Conservation (phyloP, 164 flowering plant species). For the Chimonanthus salicifolius region DNA sequence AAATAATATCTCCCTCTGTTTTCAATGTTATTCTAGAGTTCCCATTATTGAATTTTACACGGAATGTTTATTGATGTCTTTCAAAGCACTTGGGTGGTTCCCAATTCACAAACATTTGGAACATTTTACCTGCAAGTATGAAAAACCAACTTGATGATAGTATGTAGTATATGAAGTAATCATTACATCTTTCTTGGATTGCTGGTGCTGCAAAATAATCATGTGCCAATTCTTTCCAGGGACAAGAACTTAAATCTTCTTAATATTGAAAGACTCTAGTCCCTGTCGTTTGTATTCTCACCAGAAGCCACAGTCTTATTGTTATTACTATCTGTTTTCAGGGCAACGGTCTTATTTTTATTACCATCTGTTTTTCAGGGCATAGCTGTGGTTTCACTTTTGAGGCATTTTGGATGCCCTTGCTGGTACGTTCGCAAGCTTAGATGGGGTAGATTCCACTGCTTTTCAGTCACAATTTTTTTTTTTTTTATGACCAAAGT, state of each 20-base stretch:
- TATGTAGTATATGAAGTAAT: too few species aligned
- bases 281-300: background rate
- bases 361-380: constrained; percentile 41
- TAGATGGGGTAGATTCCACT: background rate
- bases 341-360: background rate
- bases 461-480: background rate
- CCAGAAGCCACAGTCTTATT: background rate
- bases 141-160: background rate
- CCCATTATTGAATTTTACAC: too few species aligned
- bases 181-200: background rate
- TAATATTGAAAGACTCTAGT: background rate
- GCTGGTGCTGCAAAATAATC: background rate
- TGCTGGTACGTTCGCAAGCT: constrained; percentile 53
- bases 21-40: too few species aligned
- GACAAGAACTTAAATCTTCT: background rate
- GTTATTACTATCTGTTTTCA: background rate
- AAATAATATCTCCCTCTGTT: too few species aligned
- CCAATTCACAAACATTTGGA: background rate
- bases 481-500: background rate
- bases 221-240: background rate
- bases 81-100: background rate
- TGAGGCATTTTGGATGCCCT: constrained; percentile 91
- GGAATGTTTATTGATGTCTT: background rate
- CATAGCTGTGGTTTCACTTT: constrained; percentile 80
- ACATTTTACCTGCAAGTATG: background rate